Base-by-base conservation (phyloP, 345 rosid genomes). In the Anastatica hierochuntica region DNA sequence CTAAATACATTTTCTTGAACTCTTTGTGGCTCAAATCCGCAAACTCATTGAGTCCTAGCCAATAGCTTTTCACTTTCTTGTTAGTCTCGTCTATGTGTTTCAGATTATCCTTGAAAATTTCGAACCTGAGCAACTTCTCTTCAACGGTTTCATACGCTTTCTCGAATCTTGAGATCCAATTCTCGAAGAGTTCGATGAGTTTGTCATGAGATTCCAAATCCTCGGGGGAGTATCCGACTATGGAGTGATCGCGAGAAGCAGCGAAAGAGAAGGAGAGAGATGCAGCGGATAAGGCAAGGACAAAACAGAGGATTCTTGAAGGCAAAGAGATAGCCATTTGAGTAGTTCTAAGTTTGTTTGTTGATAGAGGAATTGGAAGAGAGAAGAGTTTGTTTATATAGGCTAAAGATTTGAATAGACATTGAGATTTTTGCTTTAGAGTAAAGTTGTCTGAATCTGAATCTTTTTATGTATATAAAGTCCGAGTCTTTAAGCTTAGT, bases 41-140 rank as follows among this genome's bases (percentile, higher is more conserved):
- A 33, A 82, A 84, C 70, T 79, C 84, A 8, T 82, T 88, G 56
- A 82, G 44, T 7, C 86, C 86, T 18, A 88, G 94, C 95, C 88
- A 84, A 69, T 77, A 84, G 69, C 63, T 76, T 14, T 51, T 43
- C 10, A 79, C 56, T 69, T 78, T 78, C 64, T 70, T 75, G 72
- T 85, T 86, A 48, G 78, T 81, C 41, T 71, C 70, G 49, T 85
- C 90, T 12, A 90, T 81, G 63, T 90, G 95, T 70, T 50, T 72
- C 76, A 86, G 67, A 62, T 90, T 90, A 47, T 78, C 90, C 58
- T 56, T 78, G 64, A 86, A 90, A 33, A 81, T 66, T 65, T 86
- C 90, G 15, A 79, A 83, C 64, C 86, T 73, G 13, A 60, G 67
- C 11, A 81, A 60, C 68, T 78, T 83, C 72, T 85, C 90, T 54